phyloP scores from a whole-genome alignment of 495 filamentous ascomycete genomes.

The Hypoxylon rickii region DNA sequence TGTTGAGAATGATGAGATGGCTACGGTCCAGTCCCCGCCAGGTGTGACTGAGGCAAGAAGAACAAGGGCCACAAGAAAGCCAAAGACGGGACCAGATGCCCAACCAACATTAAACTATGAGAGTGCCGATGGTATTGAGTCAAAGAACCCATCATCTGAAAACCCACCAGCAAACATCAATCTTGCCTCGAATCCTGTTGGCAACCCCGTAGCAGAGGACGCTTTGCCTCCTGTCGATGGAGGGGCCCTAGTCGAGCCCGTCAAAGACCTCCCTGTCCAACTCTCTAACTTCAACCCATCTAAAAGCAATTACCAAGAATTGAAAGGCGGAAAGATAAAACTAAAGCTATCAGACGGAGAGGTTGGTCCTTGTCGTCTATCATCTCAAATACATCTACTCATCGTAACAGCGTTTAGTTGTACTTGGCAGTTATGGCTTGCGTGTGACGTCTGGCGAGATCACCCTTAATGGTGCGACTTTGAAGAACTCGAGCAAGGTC shows the following conservation, averaged over 20 bases:
- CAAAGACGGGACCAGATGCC: slow-evolving; percentile 2
- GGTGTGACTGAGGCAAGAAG: too few species aligned
- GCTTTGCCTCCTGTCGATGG: slow-evolving; percentile 23
- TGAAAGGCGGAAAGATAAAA: slow-evolving; percentile 40
- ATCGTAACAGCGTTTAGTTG: slow-evolving; percentile 59
- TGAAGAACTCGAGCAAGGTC: slow-evolving; percentile 55
- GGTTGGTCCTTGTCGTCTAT: slow-evolving; percentile 31
- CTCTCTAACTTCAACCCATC: slow-evolving; percentile 52
- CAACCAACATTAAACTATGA: slow-evolving; percentile 13
- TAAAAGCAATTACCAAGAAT: slow-evolving; percentile 47
- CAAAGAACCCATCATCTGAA: neutral
- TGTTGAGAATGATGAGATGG: slow-evolving; percentile 1
- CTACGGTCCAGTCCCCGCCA: too few species aligned
- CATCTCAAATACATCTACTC: slow-evolving; percentile 5
- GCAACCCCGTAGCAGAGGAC: slow-evolving; percentile 8
- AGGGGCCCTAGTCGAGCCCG: slow-evolving; percentile 19
- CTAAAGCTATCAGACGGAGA: slow-evolving; percentile 52
- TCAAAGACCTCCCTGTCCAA: slow-evolving; percentile 20
- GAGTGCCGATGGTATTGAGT: neutral
- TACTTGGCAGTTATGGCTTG: slow-evolving; percentile 76
- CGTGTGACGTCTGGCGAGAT: slow-evolving; percentile 63
- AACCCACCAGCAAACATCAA: neutral
- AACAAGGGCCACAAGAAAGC: slow-evolving; percentile 1
- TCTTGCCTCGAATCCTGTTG: neutral
- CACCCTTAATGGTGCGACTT: slow-evolving; percentile 67